A percentile compares a stretch with the other conserved stretches of the same genome.
phyloP scores from a whole-genome alignment of 305 asterid genomes.

The Rubia balearica region DNA sequence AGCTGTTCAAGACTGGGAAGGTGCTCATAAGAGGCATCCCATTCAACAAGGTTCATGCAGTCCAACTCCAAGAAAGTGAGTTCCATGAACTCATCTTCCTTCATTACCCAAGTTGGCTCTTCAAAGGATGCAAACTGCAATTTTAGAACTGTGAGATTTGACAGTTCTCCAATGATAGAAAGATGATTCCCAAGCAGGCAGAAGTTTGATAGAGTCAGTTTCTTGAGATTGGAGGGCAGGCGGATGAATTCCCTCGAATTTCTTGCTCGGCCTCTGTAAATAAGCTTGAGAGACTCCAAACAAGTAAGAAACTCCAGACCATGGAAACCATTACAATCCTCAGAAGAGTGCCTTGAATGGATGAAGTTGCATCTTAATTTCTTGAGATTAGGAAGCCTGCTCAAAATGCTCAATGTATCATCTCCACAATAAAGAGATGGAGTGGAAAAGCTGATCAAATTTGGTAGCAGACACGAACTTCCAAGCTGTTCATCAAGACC shows the following conservation, averaged over 20 bases:
- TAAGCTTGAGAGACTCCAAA: background rate
- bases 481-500: background rate
- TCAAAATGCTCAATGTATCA: background rate
- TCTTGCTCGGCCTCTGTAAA: background rate
- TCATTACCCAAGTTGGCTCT: background rate
- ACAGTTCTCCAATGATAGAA: background rate
- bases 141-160: background rate
- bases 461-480: background rate
- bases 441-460: background rate
- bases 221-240: slow-evolving; percentile 11
- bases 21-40: background rate
- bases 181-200: background rate
- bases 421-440: background rate
- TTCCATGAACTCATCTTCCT: background rate
- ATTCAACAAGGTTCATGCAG: background rate
- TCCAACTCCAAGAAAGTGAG: background rate
- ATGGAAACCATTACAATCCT: background rate
- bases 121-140: background rate
- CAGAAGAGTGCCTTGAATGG: background rate
- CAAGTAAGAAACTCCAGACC: background rate
- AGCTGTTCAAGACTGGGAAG: background rate
- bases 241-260: background rate
- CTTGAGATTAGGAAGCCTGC: background rate
- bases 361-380: background rate
- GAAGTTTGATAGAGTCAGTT: background rate